These are phyloP conservation scores for Podospora didyma DNA, from an alignment of 495 filamentous ascomycete genomes.

Conservation along the genomic window DNA sequence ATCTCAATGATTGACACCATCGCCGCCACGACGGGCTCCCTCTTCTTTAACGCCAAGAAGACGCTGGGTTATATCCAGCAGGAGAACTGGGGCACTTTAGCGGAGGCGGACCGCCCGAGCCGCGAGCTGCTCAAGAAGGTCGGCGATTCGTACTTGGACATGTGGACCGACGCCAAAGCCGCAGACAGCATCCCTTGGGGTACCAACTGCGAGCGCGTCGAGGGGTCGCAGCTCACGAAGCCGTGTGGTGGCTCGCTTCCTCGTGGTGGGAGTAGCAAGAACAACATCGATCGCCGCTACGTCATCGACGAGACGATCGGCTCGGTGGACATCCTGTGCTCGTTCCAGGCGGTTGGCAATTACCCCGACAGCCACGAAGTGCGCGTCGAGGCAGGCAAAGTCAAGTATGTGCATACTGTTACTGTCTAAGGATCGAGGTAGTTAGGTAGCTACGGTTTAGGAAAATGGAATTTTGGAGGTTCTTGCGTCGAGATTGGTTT, in stretches of 20 bases:
- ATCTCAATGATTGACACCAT: slow-evolving; percentile 43
- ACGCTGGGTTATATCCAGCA: slow-evolving; percentile 39
- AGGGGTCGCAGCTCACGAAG: slow-evolving; percentile 35
- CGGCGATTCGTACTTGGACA: slow-evolving; percentile 46
- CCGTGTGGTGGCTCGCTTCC: slow-evolving; percentile 39
- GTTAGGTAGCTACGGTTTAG: neutral
- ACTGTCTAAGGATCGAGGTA: slow-evolving; percentile 16
- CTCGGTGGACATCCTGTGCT: slow-evolving; percentile 43
- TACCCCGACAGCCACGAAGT: slow-evolving; percentile 48
- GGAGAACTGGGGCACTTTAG: slow-evolving; percentile 38
- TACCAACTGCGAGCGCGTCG: slow-evolving; percentile 43
- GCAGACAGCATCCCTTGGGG: slow-evolving; percentile 44
- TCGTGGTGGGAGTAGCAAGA: slow-evolving; percentile 32
- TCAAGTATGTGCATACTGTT: slow-evolving; percentile 45
- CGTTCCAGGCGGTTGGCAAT: slow-evolving; percentile 41
- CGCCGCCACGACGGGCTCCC: slow-evolving; percentile 42
- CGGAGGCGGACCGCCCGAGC: slow-evolving; percentile 17
- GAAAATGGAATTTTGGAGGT: neutral
- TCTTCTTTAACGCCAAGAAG: slow-evolving; percentile 43
- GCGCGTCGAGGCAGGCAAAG: slow-evolving; percentile 37
- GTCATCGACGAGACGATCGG: slow-evolving; percentile 49
- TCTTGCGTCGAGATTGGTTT: no score
- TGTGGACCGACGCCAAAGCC: slow-evolving; percentile 45
- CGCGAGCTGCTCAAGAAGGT: slow-evolving; percentile 40
- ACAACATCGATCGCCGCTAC: slow-evolving; percentile 42